Evolutionary conservation across 2,329 filamentous ascomycete genomes (phyloP), one percentile per base, ranked within the genome.

Genomic region (Sporothrix protearum): DNA sequence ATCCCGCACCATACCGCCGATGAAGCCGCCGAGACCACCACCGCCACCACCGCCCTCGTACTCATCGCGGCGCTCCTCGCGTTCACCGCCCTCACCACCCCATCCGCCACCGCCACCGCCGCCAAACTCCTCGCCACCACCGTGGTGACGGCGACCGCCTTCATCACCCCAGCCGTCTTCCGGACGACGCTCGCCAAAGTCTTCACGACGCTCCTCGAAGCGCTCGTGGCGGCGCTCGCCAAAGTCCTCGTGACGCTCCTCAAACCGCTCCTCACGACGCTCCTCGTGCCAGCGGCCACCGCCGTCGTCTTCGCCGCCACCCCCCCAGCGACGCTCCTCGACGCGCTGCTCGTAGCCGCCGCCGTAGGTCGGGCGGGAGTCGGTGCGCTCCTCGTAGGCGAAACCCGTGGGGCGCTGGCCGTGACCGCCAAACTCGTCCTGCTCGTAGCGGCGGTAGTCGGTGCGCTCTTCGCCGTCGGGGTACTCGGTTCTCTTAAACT

Each of bases 361-460:
- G 3, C 84, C 85, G 69, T 83, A 80, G 7, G 79, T 81, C 22
- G 84, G 83, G 10, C 82, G 84, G 8, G 84, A 84, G 77, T 91
- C 86, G 5, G 83, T 85, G 64, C 82, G 83, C 77, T 90, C 84
- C 77, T 90, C 82, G 75, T 88, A 90, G 28, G 59, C 85, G 74
- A 87, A 87, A 39, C 84, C 85, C 28, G 80, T 79, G 28, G 82
- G 80, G 7, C 78, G 77, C 39, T 80, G 77, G 28, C 79, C 78
- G 36, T 78, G 79, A 6, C 78, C 77, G 53, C 61, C 36, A 33
- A 81, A 80, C 57, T 77, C 77, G 45, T 84, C 80, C 63, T 86
- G 83, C 76, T 91, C 88, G 74, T 87, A 89, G 42, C 88, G 86
- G 72, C 84, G 83, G 79, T 89, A 91, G 72, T 90, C 87, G 51